Base-by-base conservation (phyloP, 495 filamentous ascomycete genomes). In the Penicillium maclennaniae region DNA sequence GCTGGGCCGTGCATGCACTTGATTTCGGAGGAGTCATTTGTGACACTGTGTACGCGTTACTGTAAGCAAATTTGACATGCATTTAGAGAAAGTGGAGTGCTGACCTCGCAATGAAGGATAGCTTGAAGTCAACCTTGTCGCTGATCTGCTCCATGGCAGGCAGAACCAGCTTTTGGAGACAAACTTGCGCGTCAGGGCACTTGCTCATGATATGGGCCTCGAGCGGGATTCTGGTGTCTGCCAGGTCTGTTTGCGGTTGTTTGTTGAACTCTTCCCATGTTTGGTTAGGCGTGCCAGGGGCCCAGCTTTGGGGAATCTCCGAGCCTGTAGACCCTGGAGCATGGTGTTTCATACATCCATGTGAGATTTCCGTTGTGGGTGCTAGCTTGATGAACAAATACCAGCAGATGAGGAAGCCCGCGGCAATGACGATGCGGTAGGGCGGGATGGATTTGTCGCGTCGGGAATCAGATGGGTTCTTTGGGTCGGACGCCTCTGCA, bases 131-230 rank as follows among this genome's bases (percentile, higher is more conserved):
- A 27, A 97, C 92, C 63, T 93, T 95, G 49, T 87, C 79, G 49
- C 79, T 78, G 19, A 92, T 79, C 43, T 84, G 78, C 68, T 88
- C 82, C 90, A 98, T 95, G 3, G 88, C 81, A 2, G 95, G 93
- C 2, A 96, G 72, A 14, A 97, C 79, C 51, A 98, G 65, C 47
- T 92, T 75, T 43, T 83, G 81, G 6, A 98, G 76, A 63, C 93
- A 97, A 63, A 86, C 85, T 67, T 72, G 79, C 3, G 89, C 87
- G 67, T 95, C 89, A 1, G 93, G 93, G 60, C 93, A 98, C 74
- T 97, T 96, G 69, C 86, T 88, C 87, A 96, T 96, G 54, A 96
- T 87, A 63, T 95, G 89, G 49, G 88, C 87, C 63, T 98, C 93
- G 8, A 98, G 74, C 4, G 91, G 85, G 10, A 96, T 85, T 45